These are phyloP conservation scores for Brettanomyces anomalus DNA, from an alignment of 805 yeast species.

Conservation along the genomic window DNA sequence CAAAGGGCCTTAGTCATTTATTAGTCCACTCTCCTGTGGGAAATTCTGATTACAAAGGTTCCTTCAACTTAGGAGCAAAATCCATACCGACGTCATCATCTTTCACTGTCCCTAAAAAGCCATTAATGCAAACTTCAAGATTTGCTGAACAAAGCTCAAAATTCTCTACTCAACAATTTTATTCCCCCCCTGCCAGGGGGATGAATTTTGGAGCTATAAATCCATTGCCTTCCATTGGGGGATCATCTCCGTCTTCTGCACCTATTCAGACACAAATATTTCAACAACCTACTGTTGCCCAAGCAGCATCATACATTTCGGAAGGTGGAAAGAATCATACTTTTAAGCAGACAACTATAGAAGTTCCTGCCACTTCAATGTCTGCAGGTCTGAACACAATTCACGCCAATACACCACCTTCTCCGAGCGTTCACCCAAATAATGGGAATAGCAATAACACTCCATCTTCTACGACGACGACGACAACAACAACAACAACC, in stretches of 20 bases:
- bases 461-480: conserved; percentile 5
- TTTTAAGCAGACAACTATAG: too few species aligned
- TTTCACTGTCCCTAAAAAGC: neutral
- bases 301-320: too few species aligned
- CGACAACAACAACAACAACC: conserved; percentile 6
- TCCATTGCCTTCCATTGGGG: neutral
- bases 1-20: conserved; percentile 44
- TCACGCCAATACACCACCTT: too few species aligned
- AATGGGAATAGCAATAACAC: neutral
- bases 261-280: too few species aligned
- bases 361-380: too few species aligned
- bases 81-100: neutral
- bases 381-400: too few species aligned
- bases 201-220: neutral
- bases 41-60: neutral
- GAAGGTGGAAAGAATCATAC: too few species aligned
- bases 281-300: too few species aligned
- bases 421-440: too few species aligned
- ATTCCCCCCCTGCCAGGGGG: neutral
- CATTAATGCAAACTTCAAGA: neutral
- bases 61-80: neutral
- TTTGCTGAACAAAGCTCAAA: neutral
- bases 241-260: too few species aligned
- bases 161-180: neutral
- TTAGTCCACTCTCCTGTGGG: conserved; percentile 23